phyloP scores from a whole-genome alignment of 352 stramenopile genomes.

The Phytophthora sp. region DNA sequence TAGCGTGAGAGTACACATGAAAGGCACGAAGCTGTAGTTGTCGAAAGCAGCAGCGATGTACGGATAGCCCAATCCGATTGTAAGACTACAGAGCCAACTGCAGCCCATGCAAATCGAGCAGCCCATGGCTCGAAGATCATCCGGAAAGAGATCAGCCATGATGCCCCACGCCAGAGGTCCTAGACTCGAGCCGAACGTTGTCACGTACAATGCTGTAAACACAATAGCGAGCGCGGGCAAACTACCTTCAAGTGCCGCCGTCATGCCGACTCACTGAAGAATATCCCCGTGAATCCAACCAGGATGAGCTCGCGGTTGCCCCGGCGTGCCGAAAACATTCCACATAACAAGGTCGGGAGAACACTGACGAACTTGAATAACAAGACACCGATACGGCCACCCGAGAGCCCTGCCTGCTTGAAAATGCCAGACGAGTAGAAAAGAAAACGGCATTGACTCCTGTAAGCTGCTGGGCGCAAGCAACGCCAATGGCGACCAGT shows the following conservation, averaged over 20 bases:
- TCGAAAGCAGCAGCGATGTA: constrained; percentile 53
- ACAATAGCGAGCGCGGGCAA: constrained; percentile 50
- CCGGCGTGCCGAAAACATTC: constrained; percentile 41
- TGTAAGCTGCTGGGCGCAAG: constrained; percentile 57
- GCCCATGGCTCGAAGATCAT: constrained; percentile 56
- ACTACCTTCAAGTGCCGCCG: constrained; percentile 37
- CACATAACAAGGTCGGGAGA: constrained; percentile 50
- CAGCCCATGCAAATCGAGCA: constrained; percentile 54
- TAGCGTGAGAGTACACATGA: constrained; percentile 52
- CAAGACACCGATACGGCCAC: constrained; percentile 60
- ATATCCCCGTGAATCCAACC: constrained; percentile 54
- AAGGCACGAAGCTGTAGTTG: constrained; percentile 59
- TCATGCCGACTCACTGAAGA: constrained; percentile 54
- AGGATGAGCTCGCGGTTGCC: constrained; percentile 64
- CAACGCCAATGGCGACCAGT: constrained; percentile 52
- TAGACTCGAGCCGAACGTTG: constrained; percentile 52
- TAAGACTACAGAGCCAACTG: constrained; percentile 61
- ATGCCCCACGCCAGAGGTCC: constrained; percentile 63
- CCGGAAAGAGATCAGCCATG: constrained; percentile 60
- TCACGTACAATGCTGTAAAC: constrained; percentile 60
- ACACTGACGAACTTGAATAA: constrained; percentile 67
- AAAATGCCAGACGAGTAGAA: constrained; percentile 76
- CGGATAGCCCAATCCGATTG: constrained; percentile 59
- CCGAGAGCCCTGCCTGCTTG: constrained; percentile 56
- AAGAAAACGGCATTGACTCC: constrained; percentile 77